Evolutionary conservation across 2,329 filamentous ascomycete species (phyloP).

Genomic region (Ramularia collo-cygni): DNA sequence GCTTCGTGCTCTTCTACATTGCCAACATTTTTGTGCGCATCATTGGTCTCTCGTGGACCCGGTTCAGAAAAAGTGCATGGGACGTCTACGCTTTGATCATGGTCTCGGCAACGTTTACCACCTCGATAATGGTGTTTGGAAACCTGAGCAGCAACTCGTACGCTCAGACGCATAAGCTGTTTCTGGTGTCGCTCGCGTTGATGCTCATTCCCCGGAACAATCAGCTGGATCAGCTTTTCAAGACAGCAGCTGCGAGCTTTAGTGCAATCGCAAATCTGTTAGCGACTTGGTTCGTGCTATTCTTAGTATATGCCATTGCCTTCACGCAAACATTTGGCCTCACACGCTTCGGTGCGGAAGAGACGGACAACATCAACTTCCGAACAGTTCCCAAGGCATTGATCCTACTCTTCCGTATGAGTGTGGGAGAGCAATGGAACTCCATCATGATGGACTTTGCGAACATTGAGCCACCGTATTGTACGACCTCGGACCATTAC

Average conservation of each 20-base stretch:
- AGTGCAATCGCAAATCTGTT: conserved; percentile 84
- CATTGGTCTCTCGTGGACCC: conserved; percentile 80
- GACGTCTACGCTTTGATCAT: conserved; percentile 80
- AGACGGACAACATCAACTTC: conserved; percentile 79
- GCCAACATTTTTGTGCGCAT: conserved; percentile 78
- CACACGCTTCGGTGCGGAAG: conserved; percentile 72
- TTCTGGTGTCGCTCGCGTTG: conserved; percentile 81
- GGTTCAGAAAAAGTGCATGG: conserved; percentile 91
- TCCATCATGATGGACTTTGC: conserved; percentile 94
- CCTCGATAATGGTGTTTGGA: conserved; percentile 68
- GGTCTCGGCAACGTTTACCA: conserved; percentile 73
- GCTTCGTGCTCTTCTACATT: conserved; percentile 81
- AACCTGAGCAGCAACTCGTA: conserved; percentile 53
- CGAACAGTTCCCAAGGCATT: conserved; percentile 88
- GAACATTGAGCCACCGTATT: conserved; percentile 68
- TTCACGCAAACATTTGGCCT: conserved; percentile 93
- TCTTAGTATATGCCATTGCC: conserved; percentile 92
- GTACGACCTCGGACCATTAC: conserved; percentile 65
- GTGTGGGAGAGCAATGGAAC: conserved; percentile 95
- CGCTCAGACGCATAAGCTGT: conserved; percentile 83
- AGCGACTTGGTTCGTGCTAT: conserved; percentile 95
- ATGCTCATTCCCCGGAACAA: conserved; percentile 94
- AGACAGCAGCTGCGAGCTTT: conserved; percentile 91
- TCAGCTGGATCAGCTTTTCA: conserved; percentile 95
- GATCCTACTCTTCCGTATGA: conserved; percentile 87